Conservation (phyloP, 106 monocot species). For the Dioscorea zingiberensis region DNA sequence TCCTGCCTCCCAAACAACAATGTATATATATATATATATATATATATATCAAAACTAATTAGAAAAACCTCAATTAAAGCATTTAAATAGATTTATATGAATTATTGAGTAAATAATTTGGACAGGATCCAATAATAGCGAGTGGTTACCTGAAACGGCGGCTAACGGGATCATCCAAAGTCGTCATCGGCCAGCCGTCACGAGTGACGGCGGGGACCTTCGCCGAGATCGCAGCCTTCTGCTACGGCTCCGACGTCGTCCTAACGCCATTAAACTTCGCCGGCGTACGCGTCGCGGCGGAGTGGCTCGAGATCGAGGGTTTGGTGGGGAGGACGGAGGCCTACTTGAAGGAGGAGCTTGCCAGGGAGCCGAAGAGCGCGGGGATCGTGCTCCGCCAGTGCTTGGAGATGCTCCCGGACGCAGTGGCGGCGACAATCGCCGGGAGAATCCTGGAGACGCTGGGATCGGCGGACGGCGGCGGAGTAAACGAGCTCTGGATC, state of each 20-base stretch:
- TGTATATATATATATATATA: no score
- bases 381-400: constrained; percentile 45
- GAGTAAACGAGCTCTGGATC: constrained; percentile 29
- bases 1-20: no score
- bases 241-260: constrained; percentile 49
- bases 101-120: neutral
- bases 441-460: constrained; percentile 65
- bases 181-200: constrained; percentile 46
- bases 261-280: constrained; percentile 61
- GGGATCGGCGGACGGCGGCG: constrained; percentile 14
- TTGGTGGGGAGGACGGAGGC: constrained; percentile 43
- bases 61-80: no score
- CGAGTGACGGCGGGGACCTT: constrained; percentile 51
- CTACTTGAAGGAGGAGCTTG: constrained; percentile 61
- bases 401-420: constrained; percentile 26
- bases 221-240: constrained; percentile 36
- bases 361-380: constrained; percentile 32
- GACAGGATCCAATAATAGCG: constrained; percentile 49
- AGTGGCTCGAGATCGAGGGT: constrained; percentile 55
- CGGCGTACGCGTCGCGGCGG: constrained; percentile 41
- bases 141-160: constrained; percentile 64
- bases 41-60: no score
- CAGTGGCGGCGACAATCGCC: constrained; percentile 29
- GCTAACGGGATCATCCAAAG: constrained; percentile 31
- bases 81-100: constrained; percentile 1